phyloP scores from a whole-genome alignment of 2,329 filamentous ascomycete species.

The Ambrosiella xylebori region DNA sequence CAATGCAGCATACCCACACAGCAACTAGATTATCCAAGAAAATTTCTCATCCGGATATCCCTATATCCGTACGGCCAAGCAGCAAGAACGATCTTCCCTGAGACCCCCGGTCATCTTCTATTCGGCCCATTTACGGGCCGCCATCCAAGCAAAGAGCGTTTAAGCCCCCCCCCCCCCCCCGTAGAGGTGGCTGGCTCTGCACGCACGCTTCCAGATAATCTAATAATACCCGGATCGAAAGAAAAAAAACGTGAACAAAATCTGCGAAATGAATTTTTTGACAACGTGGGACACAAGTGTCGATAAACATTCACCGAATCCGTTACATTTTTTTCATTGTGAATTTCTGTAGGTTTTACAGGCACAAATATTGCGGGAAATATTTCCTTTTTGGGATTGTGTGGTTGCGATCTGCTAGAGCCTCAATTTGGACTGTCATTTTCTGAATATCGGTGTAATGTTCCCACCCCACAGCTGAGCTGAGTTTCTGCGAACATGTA shows the following conservation, averaged over 20 bases:
- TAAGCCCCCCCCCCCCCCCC: background rate
- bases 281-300: no score
- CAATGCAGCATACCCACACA: background rate
- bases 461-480: no score
- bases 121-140: constrained; percentile 14
- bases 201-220: background rate
- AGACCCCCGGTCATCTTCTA: constrained; percentile 4
- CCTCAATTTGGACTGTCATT: no score
- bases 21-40: background rate
- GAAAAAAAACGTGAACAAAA: background rate
- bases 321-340: no score
- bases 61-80: background rate
- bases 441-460: no score
- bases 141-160: background rate
- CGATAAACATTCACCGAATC: no score
- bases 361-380: no score
- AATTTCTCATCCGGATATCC: background rate
- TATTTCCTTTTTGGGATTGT: no score
- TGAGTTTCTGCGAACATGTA: no score
- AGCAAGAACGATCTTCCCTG: background rate
- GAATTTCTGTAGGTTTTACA: no score
- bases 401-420: no score
- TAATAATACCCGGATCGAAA: background rate
- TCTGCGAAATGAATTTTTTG: background rate
- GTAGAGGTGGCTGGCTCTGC: background rate